These are phyloP conservation scores for Mycena floridula DNA, from an alignment of 768 basidiomycete genomes.

Conservation along the genomic window DNA sequence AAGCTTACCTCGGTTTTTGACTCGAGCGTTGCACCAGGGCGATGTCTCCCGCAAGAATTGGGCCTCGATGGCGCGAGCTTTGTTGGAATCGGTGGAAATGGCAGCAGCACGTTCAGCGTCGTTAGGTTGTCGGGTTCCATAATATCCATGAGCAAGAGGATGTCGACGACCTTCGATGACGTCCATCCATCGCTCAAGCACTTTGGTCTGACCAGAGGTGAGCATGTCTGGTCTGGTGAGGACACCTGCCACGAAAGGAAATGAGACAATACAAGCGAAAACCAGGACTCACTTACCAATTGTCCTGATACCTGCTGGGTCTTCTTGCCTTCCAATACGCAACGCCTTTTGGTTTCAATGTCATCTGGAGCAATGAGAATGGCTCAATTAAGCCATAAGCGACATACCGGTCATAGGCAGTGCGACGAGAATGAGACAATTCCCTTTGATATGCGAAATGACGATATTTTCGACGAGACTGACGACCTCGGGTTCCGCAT, in stretches of 20 bases:
- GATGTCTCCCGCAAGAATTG: conserved; percentile 25
- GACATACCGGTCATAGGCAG: conserved; percentile 45
- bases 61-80: conserved; percentile 28
- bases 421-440: conserved; percentile 45
- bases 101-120: conserved; percentile 25
- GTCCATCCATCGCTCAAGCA: conserved; percentile 34
- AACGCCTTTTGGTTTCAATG: conserved; percentile 53
- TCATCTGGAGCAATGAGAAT: conserved; percentile 33
- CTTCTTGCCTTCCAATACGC: conserved; percentile 37
- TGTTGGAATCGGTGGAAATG: conserved; percentile 20
- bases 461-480: conserved; percentile 46
- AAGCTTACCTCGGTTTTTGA: too few relatives aligned
- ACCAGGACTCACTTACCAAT: conserved; percentile 32
- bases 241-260: conserved; percentile 30
- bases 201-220: conserved; percentile 24
- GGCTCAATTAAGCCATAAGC: background rate
- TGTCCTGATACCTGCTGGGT: conserved; percentile 41
- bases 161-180: conserved; percentile 34
- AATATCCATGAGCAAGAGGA: conserved; percentile 33
- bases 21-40: too few relatives aligned
- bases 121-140: conserved; percentile 36
- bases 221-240: conserved; percentile 52
- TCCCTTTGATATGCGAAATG: conserved; percentile 36
- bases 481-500: conserved; percentile 35
- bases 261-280: background rate